A percentile compares a stretch with the other conserved stretches of the same genome.
phyloP scores from a whole-genome alignment of 257 asterid species.

The Jacaranda copaia region DNA sequence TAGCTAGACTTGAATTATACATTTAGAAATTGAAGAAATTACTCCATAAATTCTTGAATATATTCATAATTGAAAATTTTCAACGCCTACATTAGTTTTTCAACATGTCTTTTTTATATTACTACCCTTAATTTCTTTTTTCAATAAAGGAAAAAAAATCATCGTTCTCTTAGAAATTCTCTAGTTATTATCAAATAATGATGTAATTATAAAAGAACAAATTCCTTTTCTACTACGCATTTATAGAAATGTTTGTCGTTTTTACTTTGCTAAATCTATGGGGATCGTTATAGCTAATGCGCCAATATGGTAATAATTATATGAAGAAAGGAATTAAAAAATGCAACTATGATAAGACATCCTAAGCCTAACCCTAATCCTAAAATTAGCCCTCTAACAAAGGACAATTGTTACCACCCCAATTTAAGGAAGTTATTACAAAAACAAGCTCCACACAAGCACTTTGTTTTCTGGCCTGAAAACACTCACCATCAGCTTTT shows the following conservation, averaged over 20 bases:
- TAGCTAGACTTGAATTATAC: background rate
- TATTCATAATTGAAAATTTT: background rate
- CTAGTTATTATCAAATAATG: constrained; percentile 26
- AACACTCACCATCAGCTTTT: constrained; percentile 67
- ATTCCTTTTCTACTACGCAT: constrained; percentile 28
- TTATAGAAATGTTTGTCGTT: constrained; percentile 23
- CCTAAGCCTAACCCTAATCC: constrained; percentile 40
- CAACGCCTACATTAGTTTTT: background rate
- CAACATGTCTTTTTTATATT: background rate
- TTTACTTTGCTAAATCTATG: constrained; percentile 24
- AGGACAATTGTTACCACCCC: constrained; percentile 43
- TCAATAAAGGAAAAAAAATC: background rate
- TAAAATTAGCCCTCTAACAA: constrained; percentile 31
- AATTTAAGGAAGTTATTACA: constrained; percentile 61
- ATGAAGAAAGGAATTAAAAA: constrained; percentile 27
- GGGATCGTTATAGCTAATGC: constrained; percentile 17
- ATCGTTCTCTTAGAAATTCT: background rate
- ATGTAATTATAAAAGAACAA: constrained; percentile 26
- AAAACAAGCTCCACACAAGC: constrained; percentile 46
- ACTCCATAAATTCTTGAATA: background rate
- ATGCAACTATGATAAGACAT: background rate
- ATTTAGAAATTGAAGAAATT: constrained; percentile 9
- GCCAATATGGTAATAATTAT: constrained; percentile 29
- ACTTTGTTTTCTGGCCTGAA: constrained; percentile 60
- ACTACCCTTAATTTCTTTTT: background rate